Evolutionary conservation across 495 filamentous ascomycete species (phyloP), one percentile per base, ranked within the genome.

Genomic region (Neurospora intermedia): DNA sequence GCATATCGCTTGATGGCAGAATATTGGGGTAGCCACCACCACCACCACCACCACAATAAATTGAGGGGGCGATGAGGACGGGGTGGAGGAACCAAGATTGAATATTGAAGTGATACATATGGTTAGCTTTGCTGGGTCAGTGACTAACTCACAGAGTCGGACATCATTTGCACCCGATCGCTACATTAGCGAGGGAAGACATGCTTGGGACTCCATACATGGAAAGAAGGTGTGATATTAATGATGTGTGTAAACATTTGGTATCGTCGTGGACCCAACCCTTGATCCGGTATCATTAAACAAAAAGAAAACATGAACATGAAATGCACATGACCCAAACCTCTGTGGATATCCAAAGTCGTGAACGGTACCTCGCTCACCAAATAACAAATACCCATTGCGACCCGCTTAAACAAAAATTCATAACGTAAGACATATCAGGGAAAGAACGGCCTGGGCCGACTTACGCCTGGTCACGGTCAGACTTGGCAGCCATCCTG

Each of bases 401-500:
- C 31, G 54, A 35, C 54, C 54, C 27, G 54, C 27, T 66, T 66
- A 31, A 66, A 35, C 6, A 66, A 35, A 23, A 35, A 4, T 66
- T 66, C 54, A 66, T 66, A 66, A 35, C 18, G 71, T 48, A 39
- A 70, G 41, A 38, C 71, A 38, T 66, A 9, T 66, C 27, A 66
- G 31, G 54, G 54, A 69, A 73, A 9, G 13, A 71, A 46, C 41
- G 69, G 45, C 69, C 43, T 45, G 35, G 40, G n/a, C 20, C 43
- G 40, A 66, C 20, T 35, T 80, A 83, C 40, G 73, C 83, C 41
- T 70, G 75, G 41, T 81, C 76, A 71, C 78, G 80, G 66, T 80
- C 81, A 11, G 79, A 74, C 78, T 83, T 83, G 69, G 16, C 72
- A 70, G 74, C 76, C 72, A 77, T 48, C 66, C 91, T 85, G 71